These are phyloP conservation scores for Mycena sp. DNA, from an alignment of 1,284 basidiomycete species.

Conservation along the genomic window DNA sequence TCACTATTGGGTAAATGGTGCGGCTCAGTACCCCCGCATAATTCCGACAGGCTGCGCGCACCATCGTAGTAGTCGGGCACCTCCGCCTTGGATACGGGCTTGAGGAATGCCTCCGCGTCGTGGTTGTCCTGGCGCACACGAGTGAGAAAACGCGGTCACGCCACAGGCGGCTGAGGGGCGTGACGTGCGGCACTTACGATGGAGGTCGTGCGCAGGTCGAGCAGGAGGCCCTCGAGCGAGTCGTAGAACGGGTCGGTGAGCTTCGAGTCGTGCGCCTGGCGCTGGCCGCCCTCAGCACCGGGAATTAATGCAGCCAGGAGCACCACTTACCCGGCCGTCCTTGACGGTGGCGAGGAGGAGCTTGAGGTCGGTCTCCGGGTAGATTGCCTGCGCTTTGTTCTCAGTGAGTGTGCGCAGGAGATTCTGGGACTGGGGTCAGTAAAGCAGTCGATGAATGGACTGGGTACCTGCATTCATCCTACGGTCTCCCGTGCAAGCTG, in stretches of 20 bases:
- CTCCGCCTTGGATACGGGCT: constrained; percentile 87
- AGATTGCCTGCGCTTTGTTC: constrained; percentile 64
- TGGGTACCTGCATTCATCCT: constrained; percentile 19
- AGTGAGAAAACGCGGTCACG: constrained; percentile 34
- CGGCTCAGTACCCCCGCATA: no score
- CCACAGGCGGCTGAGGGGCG: background rate
- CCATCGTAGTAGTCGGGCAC: constrained; percentile 92
- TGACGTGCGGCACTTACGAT: constrained; percentile 65
- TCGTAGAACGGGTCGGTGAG: constrained; percentile 92
- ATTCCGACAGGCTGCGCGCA: no score
- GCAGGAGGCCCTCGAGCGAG: constrained; percentile 86
- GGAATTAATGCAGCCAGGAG: constrained; percentile 21
- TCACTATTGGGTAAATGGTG: no score
- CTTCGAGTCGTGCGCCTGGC: constrained; percentile 72
- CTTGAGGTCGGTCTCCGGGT: constrained; percentile 70
- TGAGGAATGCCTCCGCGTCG: constrained; percentile 89
- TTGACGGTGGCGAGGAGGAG: constrained; percentile 78
- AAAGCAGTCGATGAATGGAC: background rate
- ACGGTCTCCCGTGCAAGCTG: background rate
- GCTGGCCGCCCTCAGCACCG: constrained; percentile 46
- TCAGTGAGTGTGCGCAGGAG: constrained; percentile 80
- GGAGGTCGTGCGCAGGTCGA: constrained; percentile 83
- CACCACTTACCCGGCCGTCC: constrained; percentile 71
- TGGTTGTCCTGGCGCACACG: constrained; percentile 79
- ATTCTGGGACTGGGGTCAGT: constrained; percentile 56